Evolutionary conservation across 2,329 filamentous ascomycete genomes (phyloP), one percentile per base, ranked within the genome.

Genomic region (Beauveria brongniartii): DNA sequence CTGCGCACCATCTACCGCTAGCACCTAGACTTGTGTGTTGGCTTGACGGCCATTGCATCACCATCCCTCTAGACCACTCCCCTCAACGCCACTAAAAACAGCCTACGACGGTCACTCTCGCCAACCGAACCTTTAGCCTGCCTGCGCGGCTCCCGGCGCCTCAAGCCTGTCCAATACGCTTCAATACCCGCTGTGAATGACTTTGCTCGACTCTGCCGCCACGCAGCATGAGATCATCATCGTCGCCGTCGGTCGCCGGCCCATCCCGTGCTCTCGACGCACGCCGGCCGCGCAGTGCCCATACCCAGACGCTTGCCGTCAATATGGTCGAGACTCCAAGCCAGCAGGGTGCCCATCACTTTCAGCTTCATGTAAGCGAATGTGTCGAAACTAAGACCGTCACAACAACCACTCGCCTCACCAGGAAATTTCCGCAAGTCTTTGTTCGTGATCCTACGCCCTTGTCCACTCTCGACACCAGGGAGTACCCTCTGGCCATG

Each of bases 391-490:
- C 84, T 18, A 87, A 84, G 72, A 87, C 83, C 12, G 85, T 96
- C 64, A 96, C 92, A 1, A 97, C 93, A 0, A 97, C 92, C 0
- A 97, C 92, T 0, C 96, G 91, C 0, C 95, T 92, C 1, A 90
- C 91, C 65, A 87, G 73, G 81, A 91, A 74, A 74, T 95, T 94
- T 66, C 92, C 93, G 52, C 91, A 91, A n/a, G 79, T 97, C 62
- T 80, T 90, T 61, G 85, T 96, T 66, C 86, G 85, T 65, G 84
- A 90, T 62, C 88, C 91, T 26, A 84, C 84, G 58, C 83, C 86
- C 56, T 81, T 92, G 40, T 79, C 83, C 62, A 82, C 87, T 59
- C 84, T 96, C 62, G 92, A 97, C 73, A 81, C 88, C 16, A 96
- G 95, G 72, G 86, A 94, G 68, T 99, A 96, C 72, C 94, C 94